Base-by-base conservation (phyloP, 805 yeast genomes). In the Monosporozyma servazzii region DNA sequence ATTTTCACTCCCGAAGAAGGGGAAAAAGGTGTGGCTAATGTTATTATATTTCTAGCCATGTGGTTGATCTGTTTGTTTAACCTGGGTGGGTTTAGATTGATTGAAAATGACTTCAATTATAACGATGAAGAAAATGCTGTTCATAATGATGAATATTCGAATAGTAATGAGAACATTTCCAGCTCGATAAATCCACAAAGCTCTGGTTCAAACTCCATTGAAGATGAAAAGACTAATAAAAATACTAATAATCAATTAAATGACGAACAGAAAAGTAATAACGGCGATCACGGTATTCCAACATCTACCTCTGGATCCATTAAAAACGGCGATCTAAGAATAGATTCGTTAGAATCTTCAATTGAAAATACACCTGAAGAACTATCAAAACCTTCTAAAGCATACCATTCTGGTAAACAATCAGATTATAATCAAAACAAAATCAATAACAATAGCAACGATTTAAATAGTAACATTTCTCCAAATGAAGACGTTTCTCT, bases 21-120 rank as follows among this genome's bases (percentile, higher is more conserved):
- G 37, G 75, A 79, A 50, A 76, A 77, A 58, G 97, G 96, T 25
- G 84, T 85, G 25, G 93, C 96, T 0, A 87, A 85, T 66, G 84
- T 86, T 20, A 84, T 89, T 60, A 82, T 89, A 33, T 86, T 84
- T 58, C 72, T 84, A 45, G 84, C 88, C 3, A 74, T 84, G 33
- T 87, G 85, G 67, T 69, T 80, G 51, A 65, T 82, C 42, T 71
- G 76, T 62, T 78, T 87, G 17, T 89, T 89, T 70, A 84, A 86
- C 59, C 64, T 84, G 39, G 96, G 96, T 9, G 81, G 87, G 1
- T 84, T 81, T 59, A 74, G 80, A 56, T 68, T 89, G 51, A 75
- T 88, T 23, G 86, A 80, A 51, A 72, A 76, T 68, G 97, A 89
- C 65, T 85, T 88, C 62, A 65, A 57, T 17, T 60, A 59, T 40